These are phyloP conservation scores for Termitomyces sp. DNA, from an alignment of 768 basidiomycete genomes.

Conservation along the genomic window DNA sequence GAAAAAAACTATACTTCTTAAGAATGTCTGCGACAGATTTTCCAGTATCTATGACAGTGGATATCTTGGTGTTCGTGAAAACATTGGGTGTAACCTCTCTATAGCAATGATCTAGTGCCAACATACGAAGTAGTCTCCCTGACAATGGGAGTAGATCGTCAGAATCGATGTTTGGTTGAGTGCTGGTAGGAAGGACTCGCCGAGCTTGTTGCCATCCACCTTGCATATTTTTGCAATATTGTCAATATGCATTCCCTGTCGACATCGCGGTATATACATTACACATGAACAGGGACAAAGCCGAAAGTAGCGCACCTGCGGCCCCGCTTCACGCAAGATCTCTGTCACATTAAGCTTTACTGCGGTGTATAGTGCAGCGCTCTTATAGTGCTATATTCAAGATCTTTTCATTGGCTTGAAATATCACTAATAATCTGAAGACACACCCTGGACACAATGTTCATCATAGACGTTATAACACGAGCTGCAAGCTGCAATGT, in stretches of 20 bases:
- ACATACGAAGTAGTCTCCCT: conserved; percentile 17
- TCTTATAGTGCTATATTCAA: conserved; percentile 10
- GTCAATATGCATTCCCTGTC: conserved; percentile 9
- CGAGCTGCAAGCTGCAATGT: conserved; percentile 23
- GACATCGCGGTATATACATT: not conserved
- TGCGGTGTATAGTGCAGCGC: conserved; percentile 18
- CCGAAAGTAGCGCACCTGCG: conserved; percentile 15
- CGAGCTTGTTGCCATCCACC: conserved; percentile 23
- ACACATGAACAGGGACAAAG: not conserved
- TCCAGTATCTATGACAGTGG: too few relatives aligned
- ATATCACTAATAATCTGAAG: too few relatives aligned
- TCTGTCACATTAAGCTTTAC: conserved; percentile 22
- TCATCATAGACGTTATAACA: conserved; percentile 11
- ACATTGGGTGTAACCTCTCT: too few relatives aligned
- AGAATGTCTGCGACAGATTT: too few relatives aligned
- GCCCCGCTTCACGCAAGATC: conserved; percentile 28
- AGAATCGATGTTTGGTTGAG: not conserved
- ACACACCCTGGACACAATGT: not conserved
- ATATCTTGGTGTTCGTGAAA: too few relatives aligned
- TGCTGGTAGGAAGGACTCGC: too few relatives aligned
- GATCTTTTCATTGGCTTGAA: too few relatives aligned
- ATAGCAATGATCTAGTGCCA: too few relatives aligned
- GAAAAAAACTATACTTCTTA: too few relatives aligned
- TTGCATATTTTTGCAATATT: conserved; percentile 26
- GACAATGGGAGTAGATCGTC: conserved; percentile 13